Evolutionary conservation across 2,329 filamentous ascomycete genomes (phyloP), one percentile per base, ranked within the genome.

Genomic region (Penicillium sp.): DNA sequence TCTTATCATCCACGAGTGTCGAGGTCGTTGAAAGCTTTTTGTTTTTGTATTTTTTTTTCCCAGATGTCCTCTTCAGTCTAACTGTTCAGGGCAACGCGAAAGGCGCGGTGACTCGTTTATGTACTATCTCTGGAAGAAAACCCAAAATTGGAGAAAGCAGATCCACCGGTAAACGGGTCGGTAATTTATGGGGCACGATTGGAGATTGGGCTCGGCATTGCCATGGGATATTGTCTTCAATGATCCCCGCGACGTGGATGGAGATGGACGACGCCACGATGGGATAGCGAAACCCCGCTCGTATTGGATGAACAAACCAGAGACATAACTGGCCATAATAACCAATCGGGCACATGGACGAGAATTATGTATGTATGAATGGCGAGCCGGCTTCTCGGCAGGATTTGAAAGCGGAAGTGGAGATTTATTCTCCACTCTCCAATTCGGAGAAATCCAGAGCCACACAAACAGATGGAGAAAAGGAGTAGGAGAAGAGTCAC

Each of bases 121-220:
- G 39, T 43, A 43, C 37, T 28, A 16, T 42, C 19, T 6, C 23
- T 43, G 23, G 31, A 51, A 58, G 51, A 48, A 51, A 44, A 45
- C 3, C 49, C 14, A 36, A 33, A 60, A 57, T 60, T 60, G 57
- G 57, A 58, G 57, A 60, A 60, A 50, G 40, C 48, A 44, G 44
- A 46, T 51, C 52, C 55, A 60, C 48, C 37, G 10, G 37, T n/a
- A 24, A 26, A 14, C 10, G 31, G 42, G 28, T 21, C 26, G 8
- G 29, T 24, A 5, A 44, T 5, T 42, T 31, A 45, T 44, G 39
- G 39, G 14, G n/a, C 19, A 3, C 24, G 36, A 40, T 16, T 40
- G 48, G 34, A 19, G 31, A 40, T 47, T 28, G 5, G 10, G 24
- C 5, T 10, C 24, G 24, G 10, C 5, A 28, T 28, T n/a, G 24